Conservation (phyloP, 495 filamentous ascomycete species). For the Xylaria telfairii region DNA sequence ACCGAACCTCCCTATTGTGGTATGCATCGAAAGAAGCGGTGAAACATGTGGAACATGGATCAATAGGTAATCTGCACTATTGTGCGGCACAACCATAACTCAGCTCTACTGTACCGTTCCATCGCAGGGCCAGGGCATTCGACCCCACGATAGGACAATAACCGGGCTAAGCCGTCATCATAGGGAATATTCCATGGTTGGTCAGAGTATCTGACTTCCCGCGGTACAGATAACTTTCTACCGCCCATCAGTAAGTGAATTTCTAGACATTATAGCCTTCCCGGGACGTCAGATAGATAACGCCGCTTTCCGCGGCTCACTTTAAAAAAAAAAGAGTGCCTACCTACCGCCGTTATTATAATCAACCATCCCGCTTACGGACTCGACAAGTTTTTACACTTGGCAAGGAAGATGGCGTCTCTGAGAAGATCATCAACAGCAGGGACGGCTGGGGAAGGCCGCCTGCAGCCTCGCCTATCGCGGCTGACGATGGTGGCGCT, state of each 20-base stretch:
- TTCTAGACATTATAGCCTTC: background rate
- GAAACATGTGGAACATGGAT: constrained; percentile 1
- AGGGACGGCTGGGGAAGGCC: constrained; percentile 30
- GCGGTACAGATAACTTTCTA: background rate
- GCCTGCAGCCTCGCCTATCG: constrained; percentile 39
- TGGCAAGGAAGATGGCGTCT: constrained; percentile 24
- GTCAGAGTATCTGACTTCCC: background rate
- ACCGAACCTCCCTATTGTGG: background rate
- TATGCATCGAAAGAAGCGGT: constrained; percentile 15
- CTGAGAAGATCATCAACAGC: constrained; percentile 19
- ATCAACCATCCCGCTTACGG: background rate
- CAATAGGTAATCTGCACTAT: background rate
- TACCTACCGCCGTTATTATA: background rate
- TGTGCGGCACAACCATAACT: background rate
- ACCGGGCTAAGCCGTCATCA: constrained; percentile 4
- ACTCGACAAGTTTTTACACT: background rate
- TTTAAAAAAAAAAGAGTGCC: background rate
- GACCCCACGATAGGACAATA: background rate
- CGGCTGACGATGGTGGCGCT: constrained; percentile 41
- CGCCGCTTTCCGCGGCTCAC: background rate
- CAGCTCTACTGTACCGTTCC: constrained; percentile 9
- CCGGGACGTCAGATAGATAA: background rate
- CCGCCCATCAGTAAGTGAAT: background rate
- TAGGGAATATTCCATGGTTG: background rate
- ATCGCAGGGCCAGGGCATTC: constrained; percentile 2